phyloP scores from a whole-genome alignment of 1,284 basidiomycete species.

The Amylostereum areolatum region DNA sequence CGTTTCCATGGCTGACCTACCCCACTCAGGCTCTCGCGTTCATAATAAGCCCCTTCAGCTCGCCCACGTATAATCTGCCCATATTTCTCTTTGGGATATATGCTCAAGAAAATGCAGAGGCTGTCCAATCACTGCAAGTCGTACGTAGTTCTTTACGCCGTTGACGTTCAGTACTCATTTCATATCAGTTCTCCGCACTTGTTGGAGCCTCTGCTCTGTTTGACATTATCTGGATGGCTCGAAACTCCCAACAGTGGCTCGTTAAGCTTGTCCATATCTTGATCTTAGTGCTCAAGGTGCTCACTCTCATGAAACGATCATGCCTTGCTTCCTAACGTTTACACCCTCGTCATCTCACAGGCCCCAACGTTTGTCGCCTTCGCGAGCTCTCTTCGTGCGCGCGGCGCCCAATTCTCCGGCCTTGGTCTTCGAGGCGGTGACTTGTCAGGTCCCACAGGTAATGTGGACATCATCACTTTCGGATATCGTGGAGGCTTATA shows the following conservation, averaged over 20 bases:
- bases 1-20: background rate
- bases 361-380: slow-evolving; percentile 58
- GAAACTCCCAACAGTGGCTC: slow-evolving; percentile 48
- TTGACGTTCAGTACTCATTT: slow-evolving; percentile 1
- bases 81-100: slow-evolving; percentile 72
- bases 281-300: slow-evolving; percentile 63
- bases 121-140: slow-evolving; percentile 53
- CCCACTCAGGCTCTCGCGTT: slow-evolving; percentile 47
- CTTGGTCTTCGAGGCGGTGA: slow-evolving; percentile 47
- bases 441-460: slow-evolving; percentile 60
- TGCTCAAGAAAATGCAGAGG: slow-evolving; percentile 62
- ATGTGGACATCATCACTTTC: background rate
- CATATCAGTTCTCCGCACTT: slow-evolving; percentile 56
- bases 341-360: slow-evolving; percentile 14
- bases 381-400: slow-evolving; percentile 48
- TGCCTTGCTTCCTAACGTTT: background rate
- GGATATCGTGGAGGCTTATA: background rate
- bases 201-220: slow-evolving; percentile 54
- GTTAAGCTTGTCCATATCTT: slow-evolving; percentile 51
- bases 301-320: slow-evolving; percentile 7
- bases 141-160: slow-evolving; percentile 29
- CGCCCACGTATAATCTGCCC: slow-evolving; percentile 67
- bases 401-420: slow-evolving; percentile 56
- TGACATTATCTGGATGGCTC: slow-evolving; percentile 68
- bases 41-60: slow-evolving; percentile 46